Evolutionary conservation across 2,329 filamentous ascomycete species (phyloP).

Genomic region (Venturia pyrina): DNA sequence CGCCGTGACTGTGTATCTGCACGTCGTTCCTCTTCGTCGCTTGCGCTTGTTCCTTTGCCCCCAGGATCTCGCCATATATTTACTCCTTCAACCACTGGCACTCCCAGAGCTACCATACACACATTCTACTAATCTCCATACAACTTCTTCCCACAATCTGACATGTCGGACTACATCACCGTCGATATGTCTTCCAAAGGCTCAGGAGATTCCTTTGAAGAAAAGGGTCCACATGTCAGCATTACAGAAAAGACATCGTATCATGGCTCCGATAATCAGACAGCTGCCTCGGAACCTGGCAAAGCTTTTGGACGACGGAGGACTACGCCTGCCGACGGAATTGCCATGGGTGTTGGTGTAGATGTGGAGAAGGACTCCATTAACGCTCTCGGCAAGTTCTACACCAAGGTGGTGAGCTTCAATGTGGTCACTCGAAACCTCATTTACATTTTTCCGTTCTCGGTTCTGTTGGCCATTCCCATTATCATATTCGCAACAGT

Average conservation of each 20-base stretch:
- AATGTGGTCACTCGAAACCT: slow-evolving; percentile 53
- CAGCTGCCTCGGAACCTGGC: background rate
- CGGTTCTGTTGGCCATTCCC: slow-evolving; percentile 30
- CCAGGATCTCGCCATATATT: background rate
- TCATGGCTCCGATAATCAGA: background rate
- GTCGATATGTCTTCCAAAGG: background rate
- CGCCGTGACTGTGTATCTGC: background rate
- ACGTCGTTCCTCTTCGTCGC: background rate
- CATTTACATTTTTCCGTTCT: slow-evolving; percentile 8
- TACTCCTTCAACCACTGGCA: background rate
- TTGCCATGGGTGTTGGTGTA: background rate
- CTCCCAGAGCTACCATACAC: background rate
- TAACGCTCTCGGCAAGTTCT: slow-evolving; percentile 56
- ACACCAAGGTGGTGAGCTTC: slow-evolving; percentile 54
- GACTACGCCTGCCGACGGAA: background rate
- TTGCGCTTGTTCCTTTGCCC: background rate
- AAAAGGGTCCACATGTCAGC: background rate
- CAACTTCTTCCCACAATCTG: too few species aligned
- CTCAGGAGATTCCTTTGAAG: background rate
- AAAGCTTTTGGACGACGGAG: background rate
- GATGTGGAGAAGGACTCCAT: slow-evolving; percentile 44
- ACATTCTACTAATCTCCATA: background rate
- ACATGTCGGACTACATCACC: background rate
- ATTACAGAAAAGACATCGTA: background rate
- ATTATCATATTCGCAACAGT: slow-evolving; percentile 40